Evolutionary conservation across 805 yeast genomes (phyloP).

Genomic region (Ogataea paraovalis): DNA sequence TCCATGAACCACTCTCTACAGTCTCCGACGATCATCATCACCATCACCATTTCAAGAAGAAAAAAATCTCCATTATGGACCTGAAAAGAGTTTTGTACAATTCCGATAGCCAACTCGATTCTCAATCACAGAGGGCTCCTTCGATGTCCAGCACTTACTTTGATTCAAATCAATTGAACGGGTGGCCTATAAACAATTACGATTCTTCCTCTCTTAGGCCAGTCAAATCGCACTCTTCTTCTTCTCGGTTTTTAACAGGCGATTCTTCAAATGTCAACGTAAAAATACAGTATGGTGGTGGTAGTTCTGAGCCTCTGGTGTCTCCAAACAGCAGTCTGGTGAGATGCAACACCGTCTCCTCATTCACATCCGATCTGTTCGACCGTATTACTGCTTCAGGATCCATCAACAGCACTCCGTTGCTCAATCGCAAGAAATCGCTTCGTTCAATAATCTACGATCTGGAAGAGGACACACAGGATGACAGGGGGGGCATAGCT

Average conservation of each 20-base stretch:
- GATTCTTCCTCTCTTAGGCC: slow-evolving; percentile 1
- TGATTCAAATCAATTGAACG: not conserved
- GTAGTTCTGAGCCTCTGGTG: not conserved
- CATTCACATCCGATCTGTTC: not conserved
- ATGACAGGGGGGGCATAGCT: no score
- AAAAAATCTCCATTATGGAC: slow-evolving; percentile 32
- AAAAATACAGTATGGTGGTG: no score
- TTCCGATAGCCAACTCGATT: slow-evolving; percentile 3
- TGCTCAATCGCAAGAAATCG: not conserved
- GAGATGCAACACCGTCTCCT: not conserved
- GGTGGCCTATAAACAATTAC: no score
- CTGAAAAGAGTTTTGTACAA: slow-evolving; percentile 28
- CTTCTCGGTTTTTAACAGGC: not conserved
- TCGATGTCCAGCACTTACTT: not conserved
- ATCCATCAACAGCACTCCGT: not conserved
- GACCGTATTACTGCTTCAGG: no score
- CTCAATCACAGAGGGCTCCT: not conserved
- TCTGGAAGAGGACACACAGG: not conserved
- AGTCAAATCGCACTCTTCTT: not conserved
- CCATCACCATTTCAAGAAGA: slow-evolving; percentile 10
- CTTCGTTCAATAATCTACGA: not conserved
- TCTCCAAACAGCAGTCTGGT: not conserved
- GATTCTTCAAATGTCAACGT: no score
- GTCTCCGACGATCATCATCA: not conserved
- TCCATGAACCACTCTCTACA: slow-evolving; percentile 27